A percentile compares a stretch with the other conserved stretches of the same genome.
Evolutionary conservation across 2,329 filamentous ascomycete species (phyloP).

Genomic region (Sphaerulina populicola): DNA sequence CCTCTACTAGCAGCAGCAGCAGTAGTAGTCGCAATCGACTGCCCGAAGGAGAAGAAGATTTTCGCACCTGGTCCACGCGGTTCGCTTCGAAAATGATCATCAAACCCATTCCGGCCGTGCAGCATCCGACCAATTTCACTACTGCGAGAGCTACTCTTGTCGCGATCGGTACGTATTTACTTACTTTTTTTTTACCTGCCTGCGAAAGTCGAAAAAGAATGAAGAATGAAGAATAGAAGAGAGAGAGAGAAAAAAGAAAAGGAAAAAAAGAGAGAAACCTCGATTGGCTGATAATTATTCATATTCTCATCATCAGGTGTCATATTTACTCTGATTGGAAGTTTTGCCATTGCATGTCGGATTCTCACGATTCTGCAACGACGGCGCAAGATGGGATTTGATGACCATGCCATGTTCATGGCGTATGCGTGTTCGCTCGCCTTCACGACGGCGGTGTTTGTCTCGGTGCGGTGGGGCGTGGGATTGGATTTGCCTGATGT

Average conservation of each 20-base stretch:
- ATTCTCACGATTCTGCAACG: slow-evolving; percentile 15
- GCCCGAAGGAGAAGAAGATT: neutral
- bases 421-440: slow-evolving; percentile 18
- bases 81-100: slow-evolving; percentile 3
- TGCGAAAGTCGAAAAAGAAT: too few species aligned
- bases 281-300: too few species aligned
- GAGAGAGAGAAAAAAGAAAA: neutral
- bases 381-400: slow-evolving; percentile 17
- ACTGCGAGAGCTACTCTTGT: slow-evolving; percentile 9
- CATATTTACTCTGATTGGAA: slow-evolving; percentile 15
- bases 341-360: slow-evolving; percentile 18
- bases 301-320: slow-evolving; percentile 8
- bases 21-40: neutral
- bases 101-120: slow-evolving; percentile 7
- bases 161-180: slow-evolving; percentile 5
- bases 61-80: neutral
- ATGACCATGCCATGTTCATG: slow-evolving; percentile 20
- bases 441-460: slow-evolving; percentile 17
- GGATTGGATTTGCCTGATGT: slow-evolving; percentile 14
- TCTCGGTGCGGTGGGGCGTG: slow-evolving; percentile 22
- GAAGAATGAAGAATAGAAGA: neutral
- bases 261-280: too few species aligned
- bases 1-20: neutral
- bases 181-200: too few species aligned
- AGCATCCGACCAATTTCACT: slow-evolving; percentile 7